Conservation (phyloP, 192 early-diverging fungal species). For the Coemansia sp. region DNA sequence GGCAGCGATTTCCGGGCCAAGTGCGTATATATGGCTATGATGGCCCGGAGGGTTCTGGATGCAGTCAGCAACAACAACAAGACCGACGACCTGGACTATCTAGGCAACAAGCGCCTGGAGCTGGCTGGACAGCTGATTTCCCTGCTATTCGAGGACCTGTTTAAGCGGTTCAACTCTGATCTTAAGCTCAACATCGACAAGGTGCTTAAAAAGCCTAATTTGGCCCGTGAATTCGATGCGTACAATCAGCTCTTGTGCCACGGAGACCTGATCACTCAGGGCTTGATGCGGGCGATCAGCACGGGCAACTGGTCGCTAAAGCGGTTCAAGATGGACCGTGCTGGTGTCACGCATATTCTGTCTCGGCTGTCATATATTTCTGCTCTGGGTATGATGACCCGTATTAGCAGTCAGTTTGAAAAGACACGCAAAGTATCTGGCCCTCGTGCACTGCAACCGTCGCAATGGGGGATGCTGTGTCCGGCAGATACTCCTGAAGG, state of each 20-base stretch:
- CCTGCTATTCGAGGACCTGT: constrained; percentile 95
- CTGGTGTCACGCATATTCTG: constrained; percentile 95
- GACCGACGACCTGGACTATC: constrained; percentile 95
- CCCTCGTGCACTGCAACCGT: constrained; percentile 93
- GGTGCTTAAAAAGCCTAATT: constrained; percentile 82
- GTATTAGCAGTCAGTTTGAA: constrained; percentile 95
- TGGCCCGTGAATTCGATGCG: constrained; percentile 86
- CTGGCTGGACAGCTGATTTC: constrained; percentile 94
- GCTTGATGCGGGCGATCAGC: constrained; percentile 88
- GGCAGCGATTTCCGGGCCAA: constrained; percentile 88
- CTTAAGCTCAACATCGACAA: constrained; percentile 91
- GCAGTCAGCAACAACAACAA: constrained; percentile 76
- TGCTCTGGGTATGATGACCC: constrained; percentile 96
- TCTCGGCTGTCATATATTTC: constrained; percentile 90
- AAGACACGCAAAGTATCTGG: constrained; percentile 97
- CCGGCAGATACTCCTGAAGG: constrained; percentile 98
- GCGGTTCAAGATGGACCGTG: constrained; percentile 99
- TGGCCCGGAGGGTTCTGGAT: constrained; percentile 88
- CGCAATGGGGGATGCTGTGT: constrained; percentile 97
- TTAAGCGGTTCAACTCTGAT: constrained; percentile 87
- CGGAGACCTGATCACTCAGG: constrained; percentile 83
- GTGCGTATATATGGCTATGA: constrained; percentile 88
- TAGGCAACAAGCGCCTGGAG: constrained; percentile 98
- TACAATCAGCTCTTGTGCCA: constrained; percentile 70
- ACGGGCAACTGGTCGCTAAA: constrained; percentile 98